Evolutionary conservation across 352 stramenopile genomes (phyloP).

Genomic region (Phytophthora fragariae): DNA sequence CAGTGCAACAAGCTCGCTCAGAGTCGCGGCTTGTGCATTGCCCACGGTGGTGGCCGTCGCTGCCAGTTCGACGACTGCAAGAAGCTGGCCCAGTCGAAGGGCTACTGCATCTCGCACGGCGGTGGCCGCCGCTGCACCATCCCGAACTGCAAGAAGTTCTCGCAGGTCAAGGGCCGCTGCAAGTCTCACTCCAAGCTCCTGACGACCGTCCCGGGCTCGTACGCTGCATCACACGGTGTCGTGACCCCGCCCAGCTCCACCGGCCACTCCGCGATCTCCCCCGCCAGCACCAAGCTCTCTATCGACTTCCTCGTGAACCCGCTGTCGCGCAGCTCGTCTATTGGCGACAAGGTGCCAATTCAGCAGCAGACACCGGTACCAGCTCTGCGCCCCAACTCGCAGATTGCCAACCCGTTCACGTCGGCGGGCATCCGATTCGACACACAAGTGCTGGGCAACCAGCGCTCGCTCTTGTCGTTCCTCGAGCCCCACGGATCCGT

Average conservation of each 20-base stretch:
- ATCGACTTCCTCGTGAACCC: slow-evolving; percentile 72
- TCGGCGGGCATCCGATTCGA: slow-evolving; percentile 20
- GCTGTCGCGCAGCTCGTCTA: slow-evolving; percentile 42
- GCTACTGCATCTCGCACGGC: slow-evolving; percentile 86
- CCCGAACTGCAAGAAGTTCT: slow-evolving; percentile 86
- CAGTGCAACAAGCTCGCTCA: slow-evolving; percentile 87
- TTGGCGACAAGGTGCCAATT: slow-evolving; percentile 29
- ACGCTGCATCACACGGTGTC: slow-evolving; percentile 24
- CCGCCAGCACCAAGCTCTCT: slow-evolving; percentile 51
- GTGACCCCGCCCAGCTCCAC: slow-evolving; percentile 40
- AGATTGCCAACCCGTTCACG: slow-evolving; percentile 36
- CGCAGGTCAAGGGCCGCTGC: slow-evolving; percentile 87
- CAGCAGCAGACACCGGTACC: slow-evolving; percentile 24
- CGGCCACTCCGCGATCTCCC: slow-evolving; percentile 33
- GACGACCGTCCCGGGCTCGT: slow-evolving; percentile 20
- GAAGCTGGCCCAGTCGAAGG: slow-evolving; percentile 83
- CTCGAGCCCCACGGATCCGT: slow-evolving; percentile 30
- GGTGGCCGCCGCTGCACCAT: slow-evolving; percentile 79
- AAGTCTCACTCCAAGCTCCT: slow-evolving; percentile 88
- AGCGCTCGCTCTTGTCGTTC: slow-evolving; percentile 53
- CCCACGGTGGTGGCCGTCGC: slow-evolving; percentile 75
- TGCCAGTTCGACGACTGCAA: slow-evolving; percentile 77
- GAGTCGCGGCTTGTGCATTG: slow-evolving; percentile 79
- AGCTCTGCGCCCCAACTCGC: slow-evolving; percentile 22
- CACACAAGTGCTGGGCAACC: slow-evolving; percentile 32